Evolutionary conservation across 495 filamentous ascomycete genomes (phyloP), one percentile per base, ranked within the genome.

Genomic region (Neurospora tetraspora): DNA sequence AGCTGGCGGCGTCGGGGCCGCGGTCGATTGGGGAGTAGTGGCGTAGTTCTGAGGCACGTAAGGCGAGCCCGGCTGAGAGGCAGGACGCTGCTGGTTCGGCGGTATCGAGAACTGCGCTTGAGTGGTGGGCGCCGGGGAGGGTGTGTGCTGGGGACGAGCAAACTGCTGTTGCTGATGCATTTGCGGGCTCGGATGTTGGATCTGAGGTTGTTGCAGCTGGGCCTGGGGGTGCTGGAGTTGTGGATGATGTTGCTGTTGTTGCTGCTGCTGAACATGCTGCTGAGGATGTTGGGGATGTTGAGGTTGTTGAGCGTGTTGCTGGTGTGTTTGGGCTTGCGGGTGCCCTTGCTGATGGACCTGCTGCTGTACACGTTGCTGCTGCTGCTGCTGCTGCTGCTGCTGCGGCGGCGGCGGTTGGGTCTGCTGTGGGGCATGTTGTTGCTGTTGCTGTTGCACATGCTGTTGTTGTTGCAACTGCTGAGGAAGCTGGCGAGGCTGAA

Each of bases 51-150:
- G 39, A 3, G 71, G 40, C 16, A 69, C 65, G 39, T 76, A 77
- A 5, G 75, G 74, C 9, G 76, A 77, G 74, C 77, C 79, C 76
- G 47, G 86, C 11, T 74, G 76, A 16, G 76, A 72, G 5, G 70
- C 81, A 70, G 90, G 89, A 61, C 88, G 87, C n/a, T n/a, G n/a
- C n/a, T n/a, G n/a, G n/a, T n/a, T n/a, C 34, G 88, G 86, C 20
- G 89, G 90, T 65, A 87, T 79, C 34, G 79, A 47, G 47, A 76
- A 83, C 3, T 43, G 59, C 1, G 75, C 73, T 20, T 77, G 77
- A 8, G 74, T 73, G 9, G 73, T 76, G n/a, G 34, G 39, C 11
- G 71, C 70, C 76, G 81, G 78, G 18, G 82, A 84, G 3, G 83
- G 76, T 39, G 82, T 78, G 34, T 81, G 79, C 20, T 83, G 82